Conservation (phyloP, 768 basidiomycete genomes). For the Dentipellis sp. region DNA sequence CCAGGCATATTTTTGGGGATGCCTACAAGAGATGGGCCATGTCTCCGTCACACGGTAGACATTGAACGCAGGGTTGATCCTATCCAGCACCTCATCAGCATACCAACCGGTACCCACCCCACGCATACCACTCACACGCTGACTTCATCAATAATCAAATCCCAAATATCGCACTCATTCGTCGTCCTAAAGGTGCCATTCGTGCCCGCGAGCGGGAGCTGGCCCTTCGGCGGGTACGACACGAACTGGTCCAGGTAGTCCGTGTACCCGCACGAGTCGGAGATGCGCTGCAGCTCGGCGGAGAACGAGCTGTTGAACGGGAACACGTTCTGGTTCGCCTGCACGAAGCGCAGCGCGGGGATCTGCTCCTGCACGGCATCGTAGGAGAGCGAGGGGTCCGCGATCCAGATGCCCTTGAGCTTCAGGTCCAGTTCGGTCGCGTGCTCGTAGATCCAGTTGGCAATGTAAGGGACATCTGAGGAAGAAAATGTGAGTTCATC, state of each 20-base stretch:
- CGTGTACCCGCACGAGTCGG: slow-evolving; percentile 25
- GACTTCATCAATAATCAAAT: slow-evolving; percentile 39
- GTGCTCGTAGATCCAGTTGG: slow-evolving; percentile 59
- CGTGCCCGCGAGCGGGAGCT: slow-evolving; percentile 21
- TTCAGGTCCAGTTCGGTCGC: slow-evolving; percentile 39
- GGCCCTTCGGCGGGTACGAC: slow-evolving; percentile 26
- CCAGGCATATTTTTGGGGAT: not conserved
- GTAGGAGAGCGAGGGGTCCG: slow-evolving; percentile 51
- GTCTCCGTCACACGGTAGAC: slow-evolving; percentile 50
- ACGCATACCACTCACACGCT: slow-evolving; percentile 26
- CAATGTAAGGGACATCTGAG: slow-evolving; percentile 18
- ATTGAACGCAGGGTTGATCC: slow-evolving; percentile 48
- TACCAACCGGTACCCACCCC: not conserved
- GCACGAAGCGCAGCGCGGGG: slow-evolving; percentile 54
- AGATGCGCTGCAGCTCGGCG: slow-evolving; percentile 31
- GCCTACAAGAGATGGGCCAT: slow-evolving; percentile 36
- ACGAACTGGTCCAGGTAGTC: slow-evolving; percentile 25
- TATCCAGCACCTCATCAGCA: slow-evolving; percentile 14
- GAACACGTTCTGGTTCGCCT: slow-evolving; percentile 51
- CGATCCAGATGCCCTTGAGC: slow-evolving; percentile 62
- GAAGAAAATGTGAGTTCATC: slow-evolving; percentile 20
- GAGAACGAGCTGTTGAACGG: slow-evolving; percentile 50
- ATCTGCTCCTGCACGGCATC: slow-evolving; percentile 60
- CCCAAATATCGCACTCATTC: slow-evolving; percentile 36
- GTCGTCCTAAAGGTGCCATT: slow-evolving; percentile 21